Conservation (phyloP, 164 flowering plant species). For the Nymphaea colorata region DNA sequence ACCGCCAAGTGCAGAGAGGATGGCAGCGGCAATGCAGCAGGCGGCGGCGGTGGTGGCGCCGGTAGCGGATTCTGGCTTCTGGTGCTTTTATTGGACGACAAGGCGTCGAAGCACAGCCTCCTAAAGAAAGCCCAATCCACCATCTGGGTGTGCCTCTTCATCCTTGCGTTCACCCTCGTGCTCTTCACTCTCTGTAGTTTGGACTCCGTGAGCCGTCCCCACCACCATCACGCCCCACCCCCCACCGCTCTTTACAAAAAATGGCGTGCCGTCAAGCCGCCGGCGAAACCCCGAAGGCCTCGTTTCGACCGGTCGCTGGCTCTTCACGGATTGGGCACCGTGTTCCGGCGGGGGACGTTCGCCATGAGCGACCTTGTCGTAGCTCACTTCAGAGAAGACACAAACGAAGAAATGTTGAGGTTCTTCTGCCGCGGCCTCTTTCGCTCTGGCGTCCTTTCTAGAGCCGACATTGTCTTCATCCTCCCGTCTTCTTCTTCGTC, state of each 20-base stretch:
- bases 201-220: not conserved
- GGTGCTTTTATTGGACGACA: constrained; percentile 55
- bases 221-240: constrained; percentile 12
- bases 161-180: constrained; percentile 53
- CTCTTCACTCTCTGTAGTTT: constrained; percentile 41
- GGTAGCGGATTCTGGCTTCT: constrained; percentile 20
- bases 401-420: constrained; percentile 23
- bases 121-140: constrained; percentile 61
- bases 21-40: constrained; percentile 26
- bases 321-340: constrained; percentile 67
- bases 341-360: constrained; percentile 49
- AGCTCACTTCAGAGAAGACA: constrained; percentile 41
- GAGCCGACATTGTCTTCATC: constrained; percentile 44
- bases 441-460: constrained; percentile 40
- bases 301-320: constrained; percentile 20
- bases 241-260: constrained; percentile 22
- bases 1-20: constrained; percentile 7
- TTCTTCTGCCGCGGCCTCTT: constrained; percentile 39
- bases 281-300: constrained; percentile 3
- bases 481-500: constrained; percentile 19
- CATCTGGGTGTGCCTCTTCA: constrained; percentile 49
- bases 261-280: constrained; percentile 2
- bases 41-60: not conserved
- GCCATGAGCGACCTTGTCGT: constrained; percentile 68
- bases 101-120: constrained; percentile 14